A percentile compares a stretch with the other conserved stretches of the same genome.
These are phyloP conservation scores for Diaporthe citrichinensis DNA, from an alignment of 2,329 filamentous ascomycete species.

Conservation along the genomic window DNA sequence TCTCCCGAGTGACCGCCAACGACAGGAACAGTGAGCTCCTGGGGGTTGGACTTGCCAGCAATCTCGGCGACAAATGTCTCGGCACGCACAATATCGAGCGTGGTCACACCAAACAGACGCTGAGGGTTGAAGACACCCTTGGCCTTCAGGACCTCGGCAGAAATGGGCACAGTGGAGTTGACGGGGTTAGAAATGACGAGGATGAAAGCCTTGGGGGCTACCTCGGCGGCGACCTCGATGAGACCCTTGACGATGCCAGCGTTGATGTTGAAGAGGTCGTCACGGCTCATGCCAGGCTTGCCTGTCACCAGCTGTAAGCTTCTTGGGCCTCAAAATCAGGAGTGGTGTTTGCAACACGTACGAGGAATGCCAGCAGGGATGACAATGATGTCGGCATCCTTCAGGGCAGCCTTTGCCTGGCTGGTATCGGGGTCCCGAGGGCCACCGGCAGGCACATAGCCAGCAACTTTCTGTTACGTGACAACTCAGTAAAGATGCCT, in stretches of 20 bases:
- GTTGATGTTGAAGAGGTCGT: slow-evolving; percentile 99
- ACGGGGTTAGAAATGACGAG: slow-evolving; percentile 99
- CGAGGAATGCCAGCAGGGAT: slow-evolving; percentile 98
- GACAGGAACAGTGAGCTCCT: slow-evolving; percentile 89
- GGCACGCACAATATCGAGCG: slow-evolving; percentile 96
- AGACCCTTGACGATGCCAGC: slow-evolving; percentile 97
- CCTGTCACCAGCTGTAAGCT: slow-evolving; percentile 65
- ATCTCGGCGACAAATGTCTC: slow-evolving; percentile 96
- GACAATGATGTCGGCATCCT: slow-evolving; percentile 94
- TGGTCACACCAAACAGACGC: slow-evolving; percentile 98
- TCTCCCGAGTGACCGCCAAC: slow-evolving; percentile 97
- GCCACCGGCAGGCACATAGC: slow-evolving; percentile 88
- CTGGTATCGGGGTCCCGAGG: slow-evolving; percentile 65
- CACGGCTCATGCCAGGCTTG: slow-evolving; percentile 99
- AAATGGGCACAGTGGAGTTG: slow-evolving; percentile 98
- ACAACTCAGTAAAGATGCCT: slow-evolving; percentile 33
- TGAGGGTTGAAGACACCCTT: slow-evolving; percentile 94
- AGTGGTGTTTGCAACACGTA: slow-evolving; percentile 62
- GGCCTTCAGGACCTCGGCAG: slow-evolving; percentile 95
- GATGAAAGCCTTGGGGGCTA: slow-evolving; percentile 92
- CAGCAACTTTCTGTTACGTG: slow-evolving; percentile 79
- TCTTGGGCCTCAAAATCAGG: not conserved
- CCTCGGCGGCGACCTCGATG: slow-evolving; percentile 88
- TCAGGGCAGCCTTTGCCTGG: slow-evolving; percentile 80
- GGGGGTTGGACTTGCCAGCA: slow-evolving; percentile 84